Evolutionary conservation across 192 early-diverging fungal genomes (phyloP).

Genomic region (Gonapodya prolifera): DNA sequence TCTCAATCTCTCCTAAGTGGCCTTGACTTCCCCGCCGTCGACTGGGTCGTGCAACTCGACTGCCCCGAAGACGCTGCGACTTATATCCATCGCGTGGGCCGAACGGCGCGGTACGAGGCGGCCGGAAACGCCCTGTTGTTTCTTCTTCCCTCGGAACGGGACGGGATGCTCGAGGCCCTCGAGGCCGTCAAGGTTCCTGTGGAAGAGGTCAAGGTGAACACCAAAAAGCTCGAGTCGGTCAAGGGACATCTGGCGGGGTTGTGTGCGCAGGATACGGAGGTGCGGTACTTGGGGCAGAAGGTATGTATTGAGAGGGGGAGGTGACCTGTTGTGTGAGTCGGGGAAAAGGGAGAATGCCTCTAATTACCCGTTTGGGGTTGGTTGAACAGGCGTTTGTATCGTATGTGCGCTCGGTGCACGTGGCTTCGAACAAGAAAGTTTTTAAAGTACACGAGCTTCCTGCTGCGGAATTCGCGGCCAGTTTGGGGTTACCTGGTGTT

Average conservation of each 20-base stretch:
- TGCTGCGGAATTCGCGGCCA: slow-evolving; percentile 71
- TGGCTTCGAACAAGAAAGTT: slow-evolving; percentile 81
- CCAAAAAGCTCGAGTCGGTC: slow-evolving; percentile 65
- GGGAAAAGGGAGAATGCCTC: background rate
- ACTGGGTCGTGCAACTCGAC: slow-evolving; percentile 98
- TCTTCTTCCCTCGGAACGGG: slow-evolving; percentile 74
- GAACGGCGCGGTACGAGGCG: slow-evolving; percentile 89
- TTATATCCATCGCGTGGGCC: slow-evolving; percentile 96
- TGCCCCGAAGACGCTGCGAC: slow-evolving; percentile 93
- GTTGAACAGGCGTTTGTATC: slow-evolving; percentile 67
- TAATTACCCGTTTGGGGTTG: background rate
- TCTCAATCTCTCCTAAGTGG: slow-evolving; percentile 32
- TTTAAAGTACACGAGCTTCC: slow-evolving; percentile 84
- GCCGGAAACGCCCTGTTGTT: slow-evolving; percentile 77
- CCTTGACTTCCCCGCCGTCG: slow-evolving; percentile 93
- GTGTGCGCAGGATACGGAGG: slow-evolving; percentile 86
- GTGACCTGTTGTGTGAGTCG: background rate
- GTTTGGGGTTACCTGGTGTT: slow-evolving; percentile 86
- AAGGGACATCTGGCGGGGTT: slow-evolving; percentile 73
- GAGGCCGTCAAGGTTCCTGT: slow-evolving; percentile 71
- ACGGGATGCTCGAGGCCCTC: slow-evolving; percentile 64
- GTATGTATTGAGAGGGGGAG: slow-evolving; percentile 13
- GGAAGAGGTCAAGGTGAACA: slow-evolving; percentile 77
- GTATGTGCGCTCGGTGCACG: slow-evolving; percentile 82
- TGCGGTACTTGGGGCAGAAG: slow-evolving; percentile 95